Evolutionary conservation across 2,329 filamentous ascomycete species (phyloP).

Genomic region (Fusarium mundagurra): DNA sequence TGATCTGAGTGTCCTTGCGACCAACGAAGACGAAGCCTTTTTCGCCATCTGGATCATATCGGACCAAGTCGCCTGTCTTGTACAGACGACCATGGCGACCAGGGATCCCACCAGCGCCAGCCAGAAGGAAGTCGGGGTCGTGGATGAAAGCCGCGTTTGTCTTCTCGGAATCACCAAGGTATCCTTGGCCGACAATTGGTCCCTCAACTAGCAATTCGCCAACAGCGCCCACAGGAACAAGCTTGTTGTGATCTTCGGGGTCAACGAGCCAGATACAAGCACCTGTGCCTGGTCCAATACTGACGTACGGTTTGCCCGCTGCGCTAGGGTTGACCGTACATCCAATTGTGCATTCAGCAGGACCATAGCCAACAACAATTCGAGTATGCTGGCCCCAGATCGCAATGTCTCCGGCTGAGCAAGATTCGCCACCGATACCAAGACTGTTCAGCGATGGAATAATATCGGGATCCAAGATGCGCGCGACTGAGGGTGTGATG

Average conservation of each 20-base stretch:
- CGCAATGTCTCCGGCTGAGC: conserved; percentile 61
- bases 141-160: conserved; percentile 67
- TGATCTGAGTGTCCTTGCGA: conserved; percentile 74
- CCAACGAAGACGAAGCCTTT: conserved; percentile 67
- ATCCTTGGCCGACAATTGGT: conserved; percentile 70
- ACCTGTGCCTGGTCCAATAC: conserved; percentile 60
- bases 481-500: conserved; percentile 61
- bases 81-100: conserved; percentile 61
- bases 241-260: conserved; percentile 55
- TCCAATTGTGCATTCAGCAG: conserved; percentile 64
- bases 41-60: conserved; percentile 62
- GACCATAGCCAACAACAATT: conserved; percentile 63
- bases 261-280: conserved; percentile 63
- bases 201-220: conserved; percentile 66
- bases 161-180: conserved; percentile 66
- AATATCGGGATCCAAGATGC: conserved; percentile 56
- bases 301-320: conserved; percentile 48
- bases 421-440: conserved; percentile 61
- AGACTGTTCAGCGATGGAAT: conserved; percentile 58
- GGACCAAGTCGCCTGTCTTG: conserved; percentile 68
- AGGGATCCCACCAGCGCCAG: conserved; percentile 47
- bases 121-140: conserved; percentile 62
- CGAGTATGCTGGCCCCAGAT: conserved; percentile 58
- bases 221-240: conserved; percentile 59
- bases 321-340: conserved; percentile 58